Evolutionary conservation across 2,329 filamentous ascomycete genomes (phyloP).

Genomic region (Atkinsonella texensis): DNA sequence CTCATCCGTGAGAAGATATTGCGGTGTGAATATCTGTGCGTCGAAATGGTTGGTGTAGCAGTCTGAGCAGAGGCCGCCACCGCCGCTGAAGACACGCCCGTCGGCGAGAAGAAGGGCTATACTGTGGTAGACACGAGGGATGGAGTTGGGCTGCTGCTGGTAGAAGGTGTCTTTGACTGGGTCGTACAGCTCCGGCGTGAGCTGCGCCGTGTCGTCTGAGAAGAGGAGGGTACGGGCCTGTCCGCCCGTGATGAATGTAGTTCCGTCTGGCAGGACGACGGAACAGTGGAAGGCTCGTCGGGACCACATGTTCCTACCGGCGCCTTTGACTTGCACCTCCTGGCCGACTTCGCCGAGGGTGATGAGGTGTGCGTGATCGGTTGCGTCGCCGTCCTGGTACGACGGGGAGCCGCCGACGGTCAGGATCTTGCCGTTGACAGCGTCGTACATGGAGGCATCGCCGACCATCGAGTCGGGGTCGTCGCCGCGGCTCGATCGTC

Average conservation of each 20-base stretch:
- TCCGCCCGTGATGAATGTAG: slow-evolving; percentile 35
- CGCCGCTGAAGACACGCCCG: slow-evolving; percentile 36
- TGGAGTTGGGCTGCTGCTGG: slow-evolving; percentile 22
- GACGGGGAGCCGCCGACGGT: slow-evolving; percentile 35
- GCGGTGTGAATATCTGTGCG: slow-evolving; percentile 41
- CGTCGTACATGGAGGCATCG: slow-evolving; percentile 45
- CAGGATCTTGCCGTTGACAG: slow-evolving; percentile 43
- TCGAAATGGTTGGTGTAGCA: slow-evolving; percentile 38
- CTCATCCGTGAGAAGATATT: slow-evolving; percentile 38
- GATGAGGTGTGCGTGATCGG: slow-evolving; percentile 30
- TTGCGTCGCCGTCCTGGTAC: slow-evolving; percentile 31
- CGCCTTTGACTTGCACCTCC: slow-evolving; percentile 9
- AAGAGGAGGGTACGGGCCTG: slow-evolving; percentile 30
- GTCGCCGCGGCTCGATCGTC: slow-evolving; percentile 17
- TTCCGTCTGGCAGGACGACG: slow-evolving; percentile 36
- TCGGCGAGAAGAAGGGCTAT: slow-evolving; percentile 36
- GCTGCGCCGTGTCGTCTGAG: slow-evolving; percentile 27
- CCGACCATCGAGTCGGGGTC: slow-evolving; percentile 41
- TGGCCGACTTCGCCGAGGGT: slow-evolving; percentile 1
- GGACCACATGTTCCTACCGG: slow-evolving; percentile 20
- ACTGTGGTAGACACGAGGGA: slow-evolving; percentile 38
- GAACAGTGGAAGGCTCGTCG: slow-evolving; percentile 32
- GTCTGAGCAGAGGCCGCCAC: slow-evolving; percentile 39
- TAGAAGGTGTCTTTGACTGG: slow-evolving; percentile 28
- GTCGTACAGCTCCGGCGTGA: slow-evolving; percentile 34